Conservation (phyloP, 495 filamentous ascomycete genomes). For the Xylaria grammica region DNA sequence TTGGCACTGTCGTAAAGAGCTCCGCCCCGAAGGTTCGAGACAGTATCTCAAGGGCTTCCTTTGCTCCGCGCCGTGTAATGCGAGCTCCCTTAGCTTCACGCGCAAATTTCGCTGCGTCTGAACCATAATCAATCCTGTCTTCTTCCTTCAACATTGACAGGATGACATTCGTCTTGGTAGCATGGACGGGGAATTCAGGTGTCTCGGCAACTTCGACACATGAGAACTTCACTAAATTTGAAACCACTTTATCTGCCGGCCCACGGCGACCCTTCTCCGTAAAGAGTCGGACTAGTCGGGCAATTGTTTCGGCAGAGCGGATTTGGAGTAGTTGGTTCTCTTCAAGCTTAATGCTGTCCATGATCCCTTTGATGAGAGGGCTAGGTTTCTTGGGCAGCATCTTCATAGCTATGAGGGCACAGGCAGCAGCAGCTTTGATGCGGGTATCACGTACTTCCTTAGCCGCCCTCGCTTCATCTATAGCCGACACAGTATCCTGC, state of each 20-base stretch:
- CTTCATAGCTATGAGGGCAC: constrained; percentile 83
- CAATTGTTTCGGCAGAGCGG: constrained; percentile 83
- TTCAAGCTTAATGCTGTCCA: constrained; percentile 97
- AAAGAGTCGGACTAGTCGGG: constrained; percentile 83
- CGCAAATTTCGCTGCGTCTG: constrained; percentile 86
- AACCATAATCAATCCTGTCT: constrained; percentile 83
- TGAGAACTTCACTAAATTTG: constrained; percentile 93
- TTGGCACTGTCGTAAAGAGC: constrained; percentile 80
- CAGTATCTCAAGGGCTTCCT: constrained; percentile 91
- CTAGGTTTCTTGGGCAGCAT: constrained; percentile 89
- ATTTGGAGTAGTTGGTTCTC: constrained; percentile 89
- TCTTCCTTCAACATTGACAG: constrained; percentile 95
- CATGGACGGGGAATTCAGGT: constrained; percentile 86
- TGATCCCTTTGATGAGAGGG: constrained; percentile 89
- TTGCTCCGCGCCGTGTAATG: constrained; percentile 89
- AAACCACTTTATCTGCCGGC: constrained; percentile 90
- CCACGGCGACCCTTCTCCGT: constrained; percentile 73
- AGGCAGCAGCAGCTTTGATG: constrained; percentile 83
- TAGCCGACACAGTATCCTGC: constrained; percentile 67
- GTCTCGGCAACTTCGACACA: constrained; percentile 97
- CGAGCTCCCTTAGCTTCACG: constrained; percentile 82
- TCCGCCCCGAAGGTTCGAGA: constrained; percentile 75
- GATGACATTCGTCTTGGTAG: constrained; percentile 73
- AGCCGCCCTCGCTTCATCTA: constrained; percentile 75
- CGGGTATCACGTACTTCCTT: constrained; percentile 86